Conservation (phyloP, 192 early-diverging fungal species). For the Podochytrium sp. region DNA sequence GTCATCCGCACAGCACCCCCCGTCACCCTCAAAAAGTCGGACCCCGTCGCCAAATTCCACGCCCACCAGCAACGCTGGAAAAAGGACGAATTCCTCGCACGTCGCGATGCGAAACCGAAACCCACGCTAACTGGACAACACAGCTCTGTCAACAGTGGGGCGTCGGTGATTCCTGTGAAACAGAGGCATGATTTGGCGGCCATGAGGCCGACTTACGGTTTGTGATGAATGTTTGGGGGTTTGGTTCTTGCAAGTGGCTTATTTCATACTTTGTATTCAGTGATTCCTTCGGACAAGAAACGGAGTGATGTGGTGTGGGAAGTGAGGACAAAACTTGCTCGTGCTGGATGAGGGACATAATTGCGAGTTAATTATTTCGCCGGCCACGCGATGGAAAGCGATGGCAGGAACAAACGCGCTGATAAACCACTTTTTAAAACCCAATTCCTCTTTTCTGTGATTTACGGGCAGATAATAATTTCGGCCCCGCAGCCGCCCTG, state of each 20-base stretch:
- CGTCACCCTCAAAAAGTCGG: neutral
- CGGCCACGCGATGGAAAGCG: too few relatives aligned
- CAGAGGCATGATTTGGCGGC: conserved; percentile 14
- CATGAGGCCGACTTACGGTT: conserved; percentile 12
- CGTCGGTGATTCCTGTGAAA: neutral
- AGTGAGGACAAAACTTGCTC: neutral
- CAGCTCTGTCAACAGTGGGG: neutral
- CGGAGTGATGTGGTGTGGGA: conserved; percentile 18
- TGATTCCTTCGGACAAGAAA: conserved; percentile 13
- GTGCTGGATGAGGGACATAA: neutral
- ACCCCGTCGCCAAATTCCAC: conserved; percentile 9
- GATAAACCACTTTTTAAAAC: too few relatives aligned
- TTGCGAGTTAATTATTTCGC: too few relatives aligned
- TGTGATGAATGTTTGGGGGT: neutral
- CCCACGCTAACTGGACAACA: neutral
- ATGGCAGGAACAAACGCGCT: too few relatives aligned
- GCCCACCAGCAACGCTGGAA: conserved; percentile 12
- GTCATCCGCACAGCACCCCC: neutral
- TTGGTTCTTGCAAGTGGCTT: neutral
- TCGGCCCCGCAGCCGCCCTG: too few relatives aligned
- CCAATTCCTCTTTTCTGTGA: too few relatives aligned
- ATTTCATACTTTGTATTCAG: neutral
- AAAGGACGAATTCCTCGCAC: conserved; percentile 14
- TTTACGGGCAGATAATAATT: too few relatives aligned
- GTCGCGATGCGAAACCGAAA: conserved; percentile 2